A percentile compares a stretch with the other conserved stretches of the same genome.
Evolutionary conservation across 176 grass and related monocot species (phyloP).

Genomic region (Triticum timopheevii): DNA sequence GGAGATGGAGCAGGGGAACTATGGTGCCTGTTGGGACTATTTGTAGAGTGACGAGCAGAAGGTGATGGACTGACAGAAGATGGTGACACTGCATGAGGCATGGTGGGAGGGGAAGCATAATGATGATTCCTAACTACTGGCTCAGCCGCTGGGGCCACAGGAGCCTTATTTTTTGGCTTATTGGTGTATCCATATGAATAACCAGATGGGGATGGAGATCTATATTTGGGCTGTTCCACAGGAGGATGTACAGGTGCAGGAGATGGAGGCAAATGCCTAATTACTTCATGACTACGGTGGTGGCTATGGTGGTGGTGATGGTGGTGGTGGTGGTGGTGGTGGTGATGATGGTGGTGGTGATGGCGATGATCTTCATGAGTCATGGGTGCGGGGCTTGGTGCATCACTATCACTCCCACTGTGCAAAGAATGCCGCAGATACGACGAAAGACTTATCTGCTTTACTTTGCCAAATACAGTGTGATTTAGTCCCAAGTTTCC

Average conservation of each 20-base stretch:
- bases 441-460: conserved; percentile 78
- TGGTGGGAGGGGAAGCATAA: conserved; percentile 40
- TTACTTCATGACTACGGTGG: conserved; percentile 20
- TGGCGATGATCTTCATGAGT: conserved; percentile 32
- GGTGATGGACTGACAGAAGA: conserved; percentile 28
- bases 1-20: conserved; percentile 24
- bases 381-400: conserved; percentile 65
- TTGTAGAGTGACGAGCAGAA: conserved; percentile 23
- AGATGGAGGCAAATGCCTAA: conserved; percentile 43
- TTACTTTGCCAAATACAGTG: conserved; percentile 84
- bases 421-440: conserved; percentile 77
- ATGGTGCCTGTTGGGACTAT: conserved; percentile 10
- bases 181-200: conserved; percentile 33
- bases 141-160: conserved; percentile 24
- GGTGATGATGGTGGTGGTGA: neutral
- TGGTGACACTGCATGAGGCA: conserved; percentile 30
- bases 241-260: conserved; percentile 42
- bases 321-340: neutral
- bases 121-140: conserved; percentile 39
- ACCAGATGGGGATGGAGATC: conserved; percentile 40
- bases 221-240: conserved; percentile 39
- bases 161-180: conserved; percentile 44
- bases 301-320: neutral
- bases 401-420: conserved; percentile 27
- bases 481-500: conserved; percentile 82